Evolutionary conservation across 2,329 filamentous ascomycete species (phyloP).

Genomic region (Bertia moriformis): DNA sequence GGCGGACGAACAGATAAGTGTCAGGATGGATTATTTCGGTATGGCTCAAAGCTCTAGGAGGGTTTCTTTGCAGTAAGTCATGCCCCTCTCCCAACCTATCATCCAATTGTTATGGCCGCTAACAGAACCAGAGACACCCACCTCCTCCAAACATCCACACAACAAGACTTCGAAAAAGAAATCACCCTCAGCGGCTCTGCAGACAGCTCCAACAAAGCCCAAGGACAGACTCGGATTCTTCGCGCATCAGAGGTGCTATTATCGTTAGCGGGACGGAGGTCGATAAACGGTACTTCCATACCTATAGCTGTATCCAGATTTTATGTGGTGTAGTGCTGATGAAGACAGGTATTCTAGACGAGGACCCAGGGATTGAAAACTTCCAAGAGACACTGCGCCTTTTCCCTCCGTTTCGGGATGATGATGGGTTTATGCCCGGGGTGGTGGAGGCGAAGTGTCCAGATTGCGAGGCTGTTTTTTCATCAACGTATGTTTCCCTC

Average conservation of each 20-base stretch:
- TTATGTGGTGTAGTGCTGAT: not conserved
- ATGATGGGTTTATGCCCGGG: constrained; percentile 8
- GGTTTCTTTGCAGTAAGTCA: not conserved
- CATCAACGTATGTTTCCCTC: constrained; percentile 9
- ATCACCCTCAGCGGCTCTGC: not conserved
- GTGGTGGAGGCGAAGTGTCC: constrained; percentile 10
- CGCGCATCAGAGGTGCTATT: not conserved
- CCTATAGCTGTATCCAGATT: not conserved
- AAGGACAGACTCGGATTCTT: not conserved
- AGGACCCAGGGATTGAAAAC: not conserved
- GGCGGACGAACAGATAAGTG: too few species aligned
- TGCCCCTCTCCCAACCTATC: not conserved
- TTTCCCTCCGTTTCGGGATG: constrained; percentile 1
- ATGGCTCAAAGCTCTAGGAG: not conserved
- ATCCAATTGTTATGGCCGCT: not conserved
- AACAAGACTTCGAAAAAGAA: not conserved
- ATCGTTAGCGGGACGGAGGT: not conserved
- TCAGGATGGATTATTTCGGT: not conserved
- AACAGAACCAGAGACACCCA: not conserved
- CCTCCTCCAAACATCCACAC: not conserved
- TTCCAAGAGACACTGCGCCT: not conserved
- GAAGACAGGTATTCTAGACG: not conserved
- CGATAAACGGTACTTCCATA: not conserved
- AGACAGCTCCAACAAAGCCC: not conserved
- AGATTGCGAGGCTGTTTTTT: constrained; percentile 14